These are phyloP conservation scores for Picea sitchensis DNA, from an alignment of 75 land plant species.

Conservation along the genomic window DNA sequence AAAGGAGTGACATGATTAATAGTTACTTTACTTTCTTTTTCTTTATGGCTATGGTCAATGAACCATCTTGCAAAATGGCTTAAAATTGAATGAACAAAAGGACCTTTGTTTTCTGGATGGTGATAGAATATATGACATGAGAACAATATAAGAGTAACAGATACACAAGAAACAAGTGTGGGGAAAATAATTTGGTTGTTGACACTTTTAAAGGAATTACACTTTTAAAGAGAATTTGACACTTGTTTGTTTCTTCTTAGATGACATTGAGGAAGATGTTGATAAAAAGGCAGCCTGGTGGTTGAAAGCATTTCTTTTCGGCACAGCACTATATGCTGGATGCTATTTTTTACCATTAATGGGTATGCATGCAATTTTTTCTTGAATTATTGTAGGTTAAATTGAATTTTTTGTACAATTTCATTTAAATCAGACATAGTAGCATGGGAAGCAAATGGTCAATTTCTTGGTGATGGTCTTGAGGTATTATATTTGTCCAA, in stretches of 20 bases:
- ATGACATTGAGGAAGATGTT: constrained; percentile 42
- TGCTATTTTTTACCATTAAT: constrained; percentile 67
- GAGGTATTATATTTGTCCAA: not conserved
- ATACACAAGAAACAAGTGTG: too few relatives aligned
- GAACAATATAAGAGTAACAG: too few relatives aligned
- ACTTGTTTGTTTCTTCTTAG: constrained; percentile 4
- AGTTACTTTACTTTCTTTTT: too few relatives aligned
- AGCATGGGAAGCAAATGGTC: not conserved
- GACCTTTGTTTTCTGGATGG: too few relatives aligned
- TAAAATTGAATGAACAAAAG: too few relatives aligned
- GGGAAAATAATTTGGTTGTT: too few relatives aligned
- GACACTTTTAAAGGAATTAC: too few relatives aligned
- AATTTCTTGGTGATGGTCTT: not conserved
- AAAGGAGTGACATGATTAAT: too few relatives aligned
- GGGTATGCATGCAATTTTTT: constrained; percentile 40
- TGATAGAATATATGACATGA: too few relatives aligned
- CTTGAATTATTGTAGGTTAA: not conserved
- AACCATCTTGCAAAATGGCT: too few relatives aligned
- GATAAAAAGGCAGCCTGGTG: constrained; percentile 66
- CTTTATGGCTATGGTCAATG: too few relatives aligned
- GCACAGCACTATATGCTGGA: constrained; percentile 46
- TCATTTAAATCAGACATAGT: too few relatives aligned
- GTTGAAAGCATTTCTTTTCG: constrained; percentile 55
- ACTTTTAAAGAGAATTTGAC: not conserved
- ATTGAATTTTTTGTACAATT: not conserved